Conservation (phyloP, 2,329 filamentous ascomycete species). For the Sporothrix luriei region DNA sequence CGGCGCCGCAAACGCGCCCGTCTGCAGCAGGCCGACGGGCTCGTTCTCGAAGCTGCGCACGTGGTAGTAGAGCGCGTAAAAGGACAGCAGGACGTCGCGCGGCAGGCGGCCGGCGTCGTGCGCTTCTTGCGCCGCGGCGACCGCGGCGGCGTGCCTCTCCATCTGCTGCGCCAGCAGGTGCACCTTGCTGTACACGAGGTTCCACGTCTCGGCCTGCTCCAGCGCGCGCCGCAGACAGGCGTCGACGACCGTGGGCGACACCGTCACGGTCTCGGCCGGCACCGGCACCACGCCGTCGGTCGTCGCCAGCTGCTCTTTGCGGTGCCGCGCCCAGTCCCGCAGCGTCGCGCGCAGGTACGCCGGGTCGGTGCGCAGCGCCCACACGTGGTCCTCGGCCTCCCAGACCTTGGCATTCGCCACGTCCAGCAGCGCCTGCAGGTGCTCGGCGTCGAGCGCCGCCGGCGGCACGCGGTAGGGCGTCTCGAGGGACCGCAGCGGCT, state of each 20-base stretch:
- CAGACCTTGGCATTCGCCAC: conserved; percentile 29
- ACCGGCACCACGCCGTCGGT: neutral
- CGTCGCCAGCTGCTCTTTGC: conserved; percentile 28
- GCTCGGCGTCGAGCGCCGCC: conserved; percentile 5
- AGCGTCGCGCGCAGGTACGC: conserved; percentile 31
- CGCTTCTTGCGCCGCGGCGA: neutral
- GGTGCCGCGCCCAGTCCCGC: conserved; percentile 31
- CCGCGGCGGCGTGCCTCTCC: conserved; percentile 25
- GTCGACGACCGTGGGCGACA: conserved; percentile 24
- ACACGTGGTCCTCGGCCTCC: conserved; percentile 34
- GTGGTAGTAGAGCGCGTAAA: conserved; percentile 35
- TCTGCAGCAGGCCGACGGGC: conserved; percentile 25
- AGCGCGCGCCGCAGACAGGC: conserved; percentile 31
- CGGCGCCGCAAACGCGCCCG: conserved; percentile 29
- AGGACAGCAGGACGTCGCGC: conserved; percentile 31
- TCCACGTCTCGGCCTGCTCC: conserved; percentile 33
- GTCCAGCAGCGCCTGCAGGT: conserved; percentile 28
- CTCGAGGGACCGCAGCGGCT: conserved; percentile 27
- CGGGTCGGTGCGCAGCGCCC: conserved; percentile 35
- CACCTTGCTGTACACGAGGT: conserved; percentile 33
- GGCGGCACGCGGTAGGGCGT: conserved; percentile 32
- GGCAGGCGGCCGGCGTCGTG: conserved; percentile 19
- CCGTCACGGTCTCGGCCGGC: neutral
- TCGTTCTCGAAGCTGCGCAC: conserved; percentile 31
- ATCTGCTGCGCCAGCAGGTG: conserved; percentile 28